Conservation (phyloP, 441 rosid species). For the Croton laevigatus region DNA sequence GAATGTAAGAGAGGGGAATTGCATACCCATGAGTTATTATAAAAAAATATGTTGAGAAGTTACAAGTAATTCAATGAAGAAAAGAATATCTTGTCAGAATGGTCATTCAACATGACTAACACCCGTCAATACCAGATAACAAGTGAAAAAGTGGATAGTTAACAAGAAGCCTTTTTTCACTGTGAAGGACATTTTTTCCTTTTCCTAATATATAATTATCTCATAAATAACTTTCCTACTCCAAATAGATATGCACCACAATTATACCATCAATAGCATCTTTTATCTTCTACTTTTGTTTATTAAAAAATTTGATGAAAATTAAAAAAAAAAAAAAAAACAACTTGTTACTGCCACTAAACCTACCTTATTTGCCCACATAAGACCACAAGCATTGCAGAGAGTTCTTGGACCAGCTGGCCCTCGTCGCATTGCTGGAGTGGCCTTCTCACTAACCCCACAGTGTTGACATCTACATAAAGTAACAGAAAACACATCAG, state of each 20-base stretch:
- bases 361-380: slow-evolving; percentile 85
- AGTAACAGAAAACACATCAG: slow-evolving; percentile 27
- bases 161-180: neutral
- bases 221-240: neutral
- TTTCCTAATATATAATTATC: neutral
- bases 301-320: neutral
- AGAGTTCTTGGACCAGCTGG: slow-evolving; percentile 88
- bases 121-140: neutral
- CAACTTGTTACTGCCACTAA: neutral
- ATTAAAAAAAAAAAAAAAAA: neutral
- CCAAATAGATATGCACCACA: neutral
- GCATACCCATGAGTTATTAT: too few species aligned
- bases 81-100: neutral
- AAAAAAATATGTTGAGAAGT: neutral
- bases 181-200: neutral
- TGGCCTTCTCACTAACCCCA: slow-evolving; percentile 63
- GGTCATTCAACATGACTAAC: neutral
- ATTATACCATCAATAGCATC: neutral
- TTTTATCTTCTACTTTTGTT: neutral
- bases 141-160: neutral
- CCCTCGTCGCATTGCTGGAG: slow-evolving; percentile 96
- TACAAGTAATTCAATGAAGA: neutral
- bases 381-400: slow-evolving; percentile 93
- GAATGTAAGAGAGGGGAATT: neutral
- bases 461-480: slow-evolving; percentile 66